These are phyloP conservation scores for Teunomyces lycoperdinae DNA, from an alignment of 805 yeast genomes.

Conservation along the genomic window DNA sequence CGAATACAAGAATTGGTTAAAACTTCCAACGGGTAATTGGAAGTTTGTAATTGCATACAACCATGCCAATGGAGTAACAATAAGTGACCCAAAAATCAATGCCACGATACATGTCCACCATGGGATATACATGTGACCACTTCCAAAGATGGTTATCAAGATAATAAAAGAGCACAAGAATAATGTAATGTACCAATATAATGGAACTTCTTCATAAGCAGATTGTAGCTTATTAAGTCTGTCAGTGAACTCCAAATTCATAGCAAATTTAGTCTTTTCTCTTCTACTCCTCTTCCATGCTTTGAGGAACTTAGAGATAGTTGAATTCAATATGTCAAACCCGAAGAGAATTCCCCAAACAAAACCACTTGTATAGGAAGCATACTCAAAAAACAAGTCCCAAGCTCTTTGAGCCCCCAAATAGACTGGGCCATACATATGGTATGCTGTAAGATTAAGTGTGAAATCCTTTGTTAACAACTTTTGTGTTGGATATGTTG, in stretches of 20 bases:
- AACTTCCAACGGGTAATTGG: slow-evolving; percentile 25
- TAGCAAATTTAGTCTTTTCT: slow-evolving; percentile 5
- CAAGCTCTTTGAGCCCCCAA: slow-evolving; percentile 25
- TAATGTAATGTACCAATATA: slow-evolving; percentile 36
- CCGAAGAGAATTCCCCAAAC: slow-evolving; percentile 23
- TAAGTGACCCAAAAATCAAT: slow-evolving; percentile 20
- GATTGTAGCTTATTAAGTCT: slow-evolving; percentile 42
- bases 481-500: slow-evolving; percentile 16
- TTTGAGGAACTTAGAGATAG: slow-evolving; percentile 6
- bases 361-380: slow-evolving; percentile 21
- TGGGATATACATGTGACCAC: slow-evolving; percentile 24
- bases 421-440: slow-evolving; percentile 19
- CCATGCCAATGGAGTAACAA: slow-evolving; percentile 26
- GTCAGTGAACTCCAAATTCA: slow-evolving; percentile 30
- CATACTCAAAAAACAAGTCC: slow-evolving; percentile 26
- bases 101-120: slow-evolving; percentile 22
- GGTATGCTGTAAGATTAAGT: slow-evolving; percentile 21
- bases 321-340: slow-evolving; percentile 9
- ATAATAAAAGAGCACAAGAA: slow-evolving; percentile 34
- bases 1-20: slow-evolving; percentile 23
- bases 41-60: slow-evolving; percentile 24
- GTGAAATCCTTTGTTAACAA: slow-evolving; percentile 15
- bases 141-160: slow-evolving; percentile 29
- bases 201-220: slow-evolving; percentile 39
- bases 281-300: slow-evolving; percentile 8